These are phyloP conservation scores for Aspergillus sp. DNA, from an alignment of 2,329 filamentous ascomycete species.

Conservation along the genomic window DNA sequence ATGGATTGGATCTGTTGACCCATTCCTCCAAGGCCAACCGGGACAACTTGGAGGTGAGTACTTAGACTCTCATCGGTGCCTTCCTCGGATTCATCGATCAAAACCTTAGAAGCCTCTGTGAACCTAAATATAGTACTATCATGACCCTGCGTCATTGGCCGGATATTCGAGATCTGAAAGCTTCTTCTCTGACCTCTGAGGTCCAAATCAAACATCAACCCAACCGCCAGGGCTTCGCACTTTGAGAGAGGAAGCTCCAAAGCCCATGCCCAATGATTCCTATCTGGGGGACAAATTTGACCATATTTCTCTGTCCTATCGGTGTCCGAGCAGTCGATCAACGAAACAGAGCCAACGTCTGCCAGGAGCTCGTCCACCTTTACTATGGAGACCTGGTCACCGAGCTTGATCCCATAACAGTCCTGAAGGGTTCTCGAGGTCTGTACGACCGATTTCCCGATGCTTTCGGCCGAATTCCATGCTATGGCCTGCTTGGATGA, in stretches of 20 bases:
- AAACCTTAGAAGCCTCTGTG: slow-evolving; percentile 31
- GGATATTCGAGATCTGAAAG: slow-evolving; percentile 63
- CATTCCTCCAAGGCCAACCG: slow-evolving; percentile 66
- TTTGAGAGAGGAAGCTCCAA: slow-evolving; percentile 47
- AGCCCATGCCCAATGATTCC: slow-evolving; percentile 49
- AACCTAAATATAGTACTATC: slow-evolving; percentile 37
- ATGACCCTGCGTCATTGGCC: slow-evolving; percentile 41
- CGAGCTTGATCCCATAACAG: slow-evolving; percentile 69
- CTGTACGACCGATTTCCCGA: slow-evolving; percentile 68
- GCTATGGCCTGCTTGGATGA: slow-evolving; percentile 59
- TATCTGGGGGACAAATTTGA: slow-evolving; percentile 37
- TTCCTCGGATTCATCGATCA: slow-evolving; percentile 28
- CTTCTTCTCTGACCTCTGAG: slow-evolving; percentile 58
- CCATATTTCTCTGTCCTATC: slow-evolving; percentile 38
- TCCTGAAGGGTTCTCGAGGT: slow-evolving; percentile 73
- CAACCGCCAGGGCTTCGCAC: slow-evolving; percentile 68
- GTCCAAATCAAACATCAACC: slow-evolving; percentile 67
- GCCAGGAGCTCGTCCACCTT: slow-evolving; percentile 52
- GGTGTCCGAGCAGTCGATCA: slow-evolving; percentile 58
- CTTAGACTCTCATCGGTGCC: slow-evolving; percentile 13
- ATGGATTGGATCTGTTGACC: slow-evolving; percentile 62
- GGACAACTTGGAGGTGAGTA: slow-evolving; percentile 31
- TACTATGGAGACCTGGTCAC: slow-evolving; percentile 65
- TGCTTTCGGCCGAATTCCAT: slow-evolving; percentile 61
- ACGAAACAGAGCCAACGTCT: slow-evolving; percentile 57